These are phyloP conservation scores for Yamadazyma epiphylla DNA, from an alignment of 1,139 yeast species.

Conservation along the genomic window DNA sequence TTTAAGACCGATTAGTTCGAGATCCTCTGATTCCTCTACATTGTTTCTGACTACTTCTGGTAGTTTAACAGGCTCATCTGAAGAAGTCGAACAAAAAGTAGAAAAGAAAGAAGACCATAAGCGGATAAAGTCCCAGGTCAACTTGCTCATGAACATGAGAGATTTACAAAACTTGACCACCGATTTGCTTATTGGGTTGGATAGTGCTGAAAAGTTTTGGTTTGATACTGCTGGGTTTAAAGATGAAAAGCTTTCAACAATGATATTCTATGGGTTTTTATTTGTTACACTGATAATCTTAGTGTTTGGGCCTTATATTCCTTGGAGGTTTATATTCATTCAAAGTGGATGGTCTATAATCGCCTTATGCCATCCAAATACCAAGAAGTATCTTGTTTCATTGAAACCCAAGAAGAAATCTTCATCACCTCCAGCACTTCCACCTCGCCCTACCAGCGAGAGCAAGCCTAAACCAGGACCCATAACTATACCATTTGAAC, in stretches of 20 bases:
- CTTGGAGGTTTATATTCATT: constrained; percentile 60
- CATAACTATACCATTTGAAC: constrained; percentile 21
- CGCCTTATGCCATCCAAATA: constrained; percentile 55
- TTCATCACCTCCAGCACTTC: constrained; percentile 9
- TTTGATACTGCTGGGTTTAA: constrained; percentile 68
- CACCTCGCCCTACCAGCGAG: constrained; percentile 9
- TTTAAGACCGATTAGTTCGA: constrained; percentile 15
- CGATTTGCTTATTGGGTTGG: constrained; percentile 48
- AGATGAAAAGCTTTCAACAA: constrained; percentile 66
- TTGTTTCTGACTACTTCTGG: constrained; percentile 7
- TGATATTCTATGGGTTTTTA: constrained; percentile 41
- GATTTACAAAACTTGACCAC: constrained; percentile 64
- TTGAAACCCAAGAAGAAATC: constrained; percentile 10
- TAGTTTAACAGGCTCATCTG: constrained; percentile 8
- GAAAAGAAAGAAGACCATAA: constrained; percentile 19
- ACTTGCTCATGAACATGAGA: constrained; percentile 51
- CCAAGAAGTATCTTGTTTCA: constrained; percentile 30
- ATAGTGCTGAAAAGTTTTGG: constrained; percentile 52
- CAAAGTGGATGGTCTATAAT: constrained; percentile 51
- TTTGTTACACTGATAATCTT: constrained; percentile 33
- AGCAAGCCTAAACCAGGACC: not conserved
- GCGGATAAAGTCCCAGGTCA: constrained; percentile 35
- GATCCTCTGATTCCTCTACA: constrained; percentile 18
- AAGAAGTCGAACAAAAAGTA: constrained; percentile 7
- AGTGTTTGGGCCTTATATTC: constrained; percentile 59